Evolutionary conservation across 2,329 filamentous ascomycete species (phyloP), one percentile per base, ranked within the genome.

Genomic region (Pseudogymnoascus sp.): DNA sequence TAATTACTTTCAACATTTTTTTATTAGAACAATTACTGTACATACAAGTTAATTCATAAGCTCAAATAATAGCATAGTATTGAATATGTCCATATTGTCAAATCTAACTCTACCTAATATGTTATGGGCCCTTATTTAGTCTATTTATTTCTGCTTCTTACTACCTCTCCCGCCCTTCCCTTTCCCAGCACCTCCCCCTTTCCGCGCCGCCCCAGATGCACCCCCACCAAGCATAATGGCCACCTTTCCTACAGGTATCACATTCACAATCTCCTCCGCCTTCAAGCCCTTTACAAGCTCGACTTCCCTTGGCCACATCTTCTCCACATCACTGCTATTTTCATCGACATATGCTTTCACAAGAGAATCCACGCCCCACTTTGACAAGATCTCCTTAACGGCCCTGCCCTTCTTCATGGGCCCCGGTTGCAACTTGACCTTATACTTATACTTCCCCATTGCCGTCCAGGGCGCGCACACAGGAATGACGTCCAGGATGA

Each of bases 351-450:
- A 33, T 0, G 50, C 50, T 21, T 56, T 56, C 28, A 56, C 50
- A 33, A 56, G 50, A 33, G 50, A 56, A 60, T 60, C 59, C 23
- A 82, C 81, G 5, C 80, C 80, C 92, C 93, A 97, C 65, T 84
- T 83, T 59, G 87, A 85, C n/a, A 97, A 76, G 33, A 97, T 88
- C 75, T 97, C 93, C 73, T 90, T 91, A 59, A 96, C 86, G 0
- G 92, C 92, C 74, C 97, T 97, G 8, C 94, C 93, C 77, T 96
- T 96, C 81, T 97, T 99, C 67, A 88, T 82, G 0, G 86, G 77
- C 0, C 94, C 94, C 0, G 94, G 94, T 76, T 97, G 94, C 69
- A 99, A 75, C 79, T 99, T 99, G 62, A 87, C 90, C 75, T 95
- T 95, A 79, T 97, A 97, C 76, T 97, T 97, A 76, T 89, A 90